Percentiles rank a stretch among this genome's conserved stretches.
phyloP scores from a whole-genome alignment of 2,329 filamentous ascomycete species.

The Thelonectria olida region DNA sequence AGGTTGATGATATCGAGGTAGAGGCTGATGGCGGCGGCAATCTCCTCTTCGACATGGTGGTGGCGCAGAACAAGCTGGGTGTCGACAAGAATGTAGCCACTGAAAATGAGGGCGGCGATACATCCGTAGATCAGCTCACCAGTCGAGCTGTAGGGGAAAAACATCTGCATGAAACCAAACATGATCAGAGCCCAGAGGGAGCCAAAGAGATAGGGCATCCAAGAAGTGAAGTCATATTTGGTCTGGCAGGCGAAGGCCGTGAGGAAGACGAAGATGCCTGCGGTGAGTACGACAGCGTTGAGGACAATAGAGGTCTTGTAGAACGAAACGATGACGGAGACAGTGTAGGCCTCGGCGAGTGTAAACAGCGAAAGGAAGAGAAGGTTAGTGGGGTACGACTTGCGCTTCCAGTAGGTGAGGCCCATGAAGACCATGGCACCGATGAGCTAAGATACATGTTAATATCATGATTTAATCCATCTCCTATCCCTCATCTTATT shows the following conservation, averaged over 20 bases:
- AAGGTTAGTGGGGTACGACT: slow-evolving; percentile 93
- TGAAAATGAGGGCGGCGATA: slow-evolving; percentile 86
- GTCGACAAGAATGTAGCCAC: slow-evolving; percentile 93
- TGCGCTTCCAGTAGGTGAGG: slow-evolving; percentile 94
- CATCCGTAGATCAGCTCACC: slow-evolving; percentile 88
- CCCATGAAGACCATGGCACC: slow-evolving; percentile 86
- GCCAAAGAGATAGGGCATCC: slow-evolving; percentile 95
- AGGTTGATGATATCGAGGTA: slow-evolving; percentile 98
- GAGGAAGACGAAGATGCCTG: slow-evolving; percentile 81
- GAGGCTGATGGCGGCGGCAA: slow-evolving; percentile 91
- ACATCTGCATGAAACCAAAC: slow-evolving; percentile 91
- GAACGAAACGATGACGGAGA: slow-evolving; percentile 92
- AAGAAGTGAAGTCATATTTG: slow-evolving; percentile 97
- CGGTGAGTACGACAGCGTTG: slow-evolving; percentile 88
- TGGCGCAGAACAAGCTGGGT: slow-evolving; percentile 95
- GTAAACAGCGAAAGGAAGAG: slow-evolving; percentile 93
- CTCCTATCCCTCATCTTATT: background rate
- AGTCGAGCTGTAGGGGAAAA: slow-evolving; percentile 85
- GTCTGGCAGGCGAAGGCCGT: slow-evolving; percentile 94
- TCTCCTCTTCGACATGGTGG: slow-evolving; percentile 98
- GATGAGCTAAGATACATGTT: slow-evolving; percentile 64
- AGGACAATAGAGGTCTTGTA: slow-evolving; percentile 87
- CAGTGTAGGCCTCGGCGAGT: slow-evolving; percentile 88
- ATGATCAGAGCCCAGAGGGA: slow-evolving; percentile 89
- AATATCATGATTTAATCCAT: slow-evolving; percentile 15